Base-by-base conservation (phyloP, 202 grass and related monocot species). In the Miscanthus sacchariflorus region DNA sequence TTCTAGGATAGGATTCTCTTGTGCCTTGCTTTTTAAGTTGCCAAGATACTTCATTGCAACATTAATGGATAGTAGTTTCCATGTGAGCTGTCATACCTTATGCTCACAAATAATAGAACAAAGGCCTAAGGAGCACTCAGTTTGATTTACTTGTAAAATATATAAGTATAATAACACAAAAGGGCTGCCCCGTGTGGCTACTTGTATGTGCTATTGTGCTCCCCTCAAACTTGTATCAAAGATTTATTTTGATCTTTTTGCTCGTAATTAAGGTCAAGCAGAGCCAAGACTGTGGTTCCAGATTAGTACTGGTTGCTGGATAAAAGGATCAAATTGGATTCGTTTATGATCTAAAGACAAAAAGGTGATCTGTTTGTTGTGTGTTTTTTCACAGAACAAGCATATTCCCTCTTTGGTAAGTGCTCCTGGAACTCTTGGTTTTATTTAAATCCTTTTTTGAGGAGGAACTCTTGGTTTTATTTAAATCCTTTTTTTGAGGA, bases 381-480 rank as follows among this genome's bases (percentile, higher is more conserved):
- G 33, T 75, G 25, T 50, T 49, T 84, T 84, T 49, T 75, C 39
- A 48, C 25, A 84, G 40, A 84, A 45, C 39, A 23, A 59, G 42
- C 56, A 13, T 48, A 40, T 36, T 76, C 27, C 39, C 58, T 76
- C 11, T 10, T 44, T 74, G 56, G 71, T 48, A n/a, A 84, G 73
- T 75, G 44, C 72, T 50, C 7, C 71, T 76, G 72, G 28, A 67
- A 67, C 82, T 76, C 17, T 9, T 64, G 49, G 25, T 67, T 49
- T 24, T n/a, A 15, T 49, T 49, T 14, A 12, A 4, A 66, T 28
- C 15, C 27, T 76, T 38, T n/a, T n/a, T n/a, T n/a, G n/a, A n/a
- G n/a, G n/a, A n/a, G n/a, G n/a, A n/a, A n/a, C n/a, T n/a, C n/a
- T n/a, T n/a, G n/a, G n/a, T n/a, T n/a, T n/a, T n/a, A n/a, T n/a